Evolutionary conservation across 2,329 filamentous ascomycete species (phyloP), one percentile per base, ranked within the genome.

Genomic region (Talaromyces sp.): DNA sequence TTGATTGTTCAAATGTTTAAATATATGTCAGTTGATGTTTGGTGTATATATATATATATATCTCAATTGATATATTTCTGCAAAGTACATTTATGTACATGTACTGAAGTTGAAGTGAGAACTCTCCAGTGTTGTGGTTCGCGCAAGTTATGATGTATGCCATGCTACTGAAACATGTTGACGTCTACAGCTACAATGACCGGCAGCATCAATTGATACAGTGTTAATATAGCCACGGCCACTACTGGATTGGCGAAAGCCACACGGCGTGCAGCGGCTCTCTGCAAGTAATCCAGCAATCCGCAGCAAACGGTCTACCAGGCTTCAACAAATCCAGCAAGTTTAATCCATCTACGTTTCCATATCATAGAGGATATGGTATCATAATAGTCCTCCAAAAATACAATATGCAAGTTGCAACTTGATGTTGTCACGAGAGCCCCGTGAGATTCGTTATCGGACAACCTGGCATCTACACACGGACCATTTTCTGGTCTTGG

Each of bases 391-490:
- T 6, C 17, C 35, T 38, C 35, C 13, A 38, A n/a, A 35, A 38
- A n/a, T n/a, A 27, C n/a, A 13, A 38, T 7, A n/a, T 9, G 14
- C 17, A 38, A 17, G 3, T 7, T 24, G 19, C 2, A 17, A 46
- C 19, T 46, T n/a, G 43, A 46, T 46, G 43, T 46, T 19, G 21
- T 46, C 49, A 52, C 49, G 26, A n/a, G 49, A n/a, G 21, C 8
- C 8, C 24, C 17, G 10, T 24, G 17, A 29, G 13, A 52, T 27
- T 52, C 27, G 17, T 52, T 10, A 29, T 55, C 24, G 56, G 29
- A 61, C 56, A 58, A 58, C 49, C 50, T 46, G 59, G 55, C 59
- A 58, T 54, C 43, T 46, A 51, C 59, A 58, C 49, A 52, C 49
- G 49, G 49, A 29, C 49, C 49, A 29, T 52, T 29, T 21, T 29